Evolutionary conservation across 2,329 filamentous ascomycete species (phyloP), one percentile per base, ranked within the genome.

Genomic region (Teratosphaeria pseudoeucalypti): DNA sequence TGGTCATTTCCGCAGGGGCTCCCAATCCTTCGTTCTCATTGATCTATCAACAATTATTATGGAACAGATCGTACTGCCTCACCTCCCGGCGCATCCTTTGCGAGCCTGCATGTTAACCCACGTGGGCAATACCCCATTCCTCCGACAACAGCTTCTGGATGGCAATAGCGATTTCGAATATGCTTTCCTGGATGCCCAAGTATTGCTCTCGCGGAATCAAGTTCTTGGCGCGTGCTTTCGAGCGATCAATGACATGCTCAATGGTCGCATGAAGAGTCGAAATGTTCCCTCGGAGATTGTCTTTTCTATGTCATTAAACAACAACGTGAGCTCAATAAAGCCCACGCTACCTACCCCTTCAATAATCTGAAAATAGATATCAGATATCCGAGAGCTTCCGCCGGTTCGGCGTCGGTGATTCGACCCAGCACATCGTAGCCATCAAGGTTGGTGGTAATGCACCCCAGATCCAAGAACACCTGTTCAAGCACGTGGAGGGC

Each of bases 381-480:
- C 66, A 95, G 90, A 97, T 99, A 69, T 84, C 90, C 57, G 92
- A 96, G 67, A 87, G 91, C 0, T 97, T 97, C 75, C 87, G 90
- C 34, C 86, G 87, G 58, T 96, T 94, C 70, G 94, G 94, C 55
- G 85, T 97, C 60, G 79, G 82, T 0, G 83, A 89, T 12, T 76
- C 79, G 11, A 94, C 88, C 2, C 85, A 81, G 53, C 75, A 86
- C 65, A 75, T 99, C n/a, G 77, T 96, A 2, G 85, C 89, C 6
- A 80, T 96, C 68, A 97, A 96, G 72, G 80, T 97, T 27, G 81
- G 85, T 10, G 78, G 74, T 77, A 64, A 64, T 55, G 55, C 60
- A 2, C 56, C 60, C 1, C 54, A 60, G 32, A 75, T 83, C 39
- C 76, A 80, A 19, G 70, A 79, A 11, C 90, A 95, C 70, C 78